Evolutionary conservation across 208 protist genomes (phyloP).

Genomic region (Trypanosoma rangeli): DNA sequence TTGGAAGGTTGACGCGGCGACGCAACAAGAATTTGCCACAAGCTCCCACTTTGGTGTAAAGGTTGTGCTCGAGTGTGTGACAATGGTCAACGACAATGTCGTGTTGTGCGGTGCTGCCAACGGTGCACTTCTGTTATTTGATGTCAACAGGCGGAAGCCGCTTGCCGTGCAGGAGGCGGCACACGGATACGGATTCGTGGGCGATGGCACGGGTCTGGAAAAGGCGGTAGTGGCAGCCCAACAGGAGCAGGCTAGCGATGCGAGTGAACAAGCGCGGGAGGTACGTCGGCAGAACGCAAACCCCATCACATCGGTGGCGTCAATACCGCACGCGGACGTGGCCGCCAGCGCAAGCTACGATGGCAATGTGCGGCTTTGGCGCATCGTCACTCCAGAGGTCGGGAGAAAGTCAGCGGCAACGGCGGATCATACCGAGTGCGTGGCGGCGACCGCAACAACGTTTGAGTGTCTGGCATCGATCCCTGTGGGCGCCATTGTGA

Average conservation of each 20-base stretch:
- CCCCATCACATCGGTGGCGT: slow-evolving; percentile 82
- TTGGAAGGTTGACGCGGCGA: slow-evolving; percentile 87
- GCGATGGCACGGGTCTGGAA: slow-evolving; percentile 88
- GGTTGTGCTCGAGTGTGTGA: slow-evolving; percentile 68
- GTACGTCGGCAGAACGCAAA: slow-evolving; percentile 42
- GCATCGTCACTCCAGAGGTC: slow-evolving; percentile 29
- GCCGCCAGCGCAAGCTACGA: slow-evolving; percentile 87
- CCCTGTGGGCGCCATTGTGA: slow-evolving; percentile 75
- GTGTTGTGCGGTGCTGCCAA: slow-evolving; percentile 67
- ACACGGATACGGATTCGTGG: slow-evolving; percentile 77
- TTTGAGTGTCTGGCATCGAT: slow-evolving; percentile 61
- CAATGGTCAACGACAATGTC: slow-evolving; percentile 82
- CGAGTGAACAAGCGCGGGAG: neutral
- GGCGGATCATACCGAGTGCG: neutral
- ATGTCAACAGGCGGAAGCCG: slow-evolving; percentile 77
- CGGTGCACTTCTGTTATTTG: slow-evolving; percentile 85
- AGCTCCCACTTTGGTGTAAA: slow-evolving; percentile 28
- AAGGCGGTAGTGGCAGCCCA: slow-evolving; percentile 35
- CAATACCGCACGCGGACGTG: slow-evolving; percentile 82
- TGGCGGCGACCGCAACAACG: slow-evolving; percentile 21
- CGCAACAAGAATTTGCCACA: slow-evolving; percentile 56
- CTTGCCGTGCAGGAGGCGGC: slow-evolving; percentile 56
- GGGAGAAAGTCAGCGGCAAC: neutral
- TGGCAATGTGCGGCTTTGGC: slow-evolving; percentile 86
- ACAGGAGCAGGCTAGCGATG: slow-evolving; percentile 9